A percentile compares a stretch with the other conserved stretches of the same genome.
Evolutionary conservation across 208 protist genomes (phyloP).

Genomic region (Vickermania ingenoplastis): DNA sequence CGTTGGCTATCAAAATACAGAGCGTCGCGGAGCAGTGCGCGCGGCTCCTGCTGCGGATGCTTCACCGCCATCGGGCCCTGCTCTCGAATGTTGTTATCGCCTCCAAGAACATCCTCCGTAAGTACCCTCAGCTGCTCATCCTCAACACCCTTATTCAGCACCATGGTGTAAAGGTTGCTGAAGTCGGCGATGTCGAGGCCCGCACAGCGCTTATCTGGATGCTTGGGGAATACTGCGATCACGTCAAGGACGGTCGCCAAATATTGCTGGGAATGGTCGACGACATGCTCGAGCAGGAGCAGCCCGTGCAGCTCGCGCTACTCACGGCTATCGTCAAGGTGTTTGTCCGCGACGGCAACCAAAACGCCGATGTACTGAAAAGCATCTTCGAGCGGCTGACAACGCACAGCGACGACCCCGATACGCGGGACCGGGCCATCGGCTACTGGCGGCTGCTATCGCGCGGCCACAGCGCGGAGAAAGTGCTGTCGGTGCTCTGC

Average conservation of each 20-base stretch:
- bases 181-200: slow-evolving; percentile 96
- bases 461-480: slow-evolving; percentile 93
- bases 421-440: slow-evolving; percentile 98
- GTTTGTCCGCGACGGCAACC: slow-evolving; percentile 88
- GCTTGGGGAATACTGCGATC: slow-evolving; percentile 97
- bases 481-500: slow-evolving; percentile 89
- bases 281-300: slow-evolving; percentile 83
- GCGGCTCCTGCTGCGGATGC: slow-evolving; percentile 57
- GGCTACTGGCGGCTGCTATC: slow-evolving; percentile 99
- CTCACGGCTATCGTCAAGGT: slow-evolving; percentile 97
- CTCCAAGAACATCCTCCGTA: slow-evolving; percentile 79
- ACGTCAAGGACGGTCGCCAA: slow-evolving; percentile 92
- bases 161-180: slow-evolving; percentile 3
- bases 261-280: slow-evolving; percentile 95
- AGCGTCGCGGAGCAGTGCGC: slow-evolving; percentile 91
- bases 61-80: slow-evolving; percentile 42
- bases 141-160: slow-evolving; percentile 47
- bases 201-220: slow-evolving; percentile 99
- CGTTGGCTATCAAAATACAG: slow-evolving; percentile 97
- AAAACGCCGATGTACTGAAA: slow-evolving; percentile 19
- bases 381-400: slow-evolving; percentile 56
- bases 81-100: slow-evolving; percentile 65
- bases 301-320: slow-evolving; percentile 79
- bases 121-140: slow-evolving; percentile 69
- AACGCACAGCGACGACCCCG: slow-evolving; percentile 92